Base-by-base conservation (phyloP, 2,329 filamentous ascomycete genomes). In the Apiospora arundinis region DNA sequence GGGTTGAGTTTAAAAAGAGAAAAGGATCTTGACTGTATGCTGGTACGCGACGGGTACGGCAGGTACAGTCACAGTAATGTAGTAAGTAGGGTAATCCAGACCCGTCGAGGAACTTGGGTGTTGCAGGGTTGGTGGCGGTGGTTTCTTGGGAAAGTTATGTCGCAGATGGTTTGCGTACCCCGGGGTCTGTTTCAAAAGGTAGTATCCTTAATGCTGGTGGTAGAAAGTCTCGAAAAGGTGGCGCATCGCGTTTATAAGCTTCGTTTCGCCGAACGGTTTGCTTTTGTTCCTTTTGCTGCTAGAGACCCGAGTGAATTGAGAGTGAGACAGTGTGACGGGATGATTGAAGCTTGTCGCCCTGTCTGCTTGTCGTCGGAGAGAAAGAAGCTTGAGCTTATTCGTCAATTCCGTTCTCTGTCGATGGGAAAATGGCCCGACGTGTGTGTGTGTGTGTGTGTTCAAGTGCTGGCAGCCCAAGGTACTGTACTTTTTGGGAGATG, bases 171-270 rank as follows among this genome's bases (percentile, higher is more conserved):
- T 63, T 63, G 56, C 32, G 32, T 40, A 63, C 56, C 56, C 52
- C 56, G 56, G 56, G 56, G 56, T 63, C 56, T 63, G 56, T 63
- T 63, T 63, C 56, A 63, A 63, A 63, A 63, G 56, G 56, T 63
- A 21, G 56, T 63, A 63, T 63, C 56, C 56, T 63, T 63, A 40
- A 63, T 63, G 56, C 56, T 63, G 56, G 56, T 63, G 16, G 56
- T 40, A 11, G 21, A 40, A 63, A 63, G 56, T 63, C 56, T 40
- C 56, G 21, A 63, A 63, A 63, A 63, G 56, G 56, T 63, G 56
- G 56, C 56, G 56, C 56, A 63, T 63, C 56, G 28, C 56, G 56
- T 63, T 63, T 63, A 40, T 40, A 63, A 40, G 56, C 56, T 40
- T 63, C 56, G 56, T 40, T 63, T 23, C 32, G 56, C 32, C 21